These are phyloP conservation scores for Pseudocercospora cruenta DNA, from an alignment of 2,329 filamentous ascomycete genomes.

Conservation along the genomic window DNA sequence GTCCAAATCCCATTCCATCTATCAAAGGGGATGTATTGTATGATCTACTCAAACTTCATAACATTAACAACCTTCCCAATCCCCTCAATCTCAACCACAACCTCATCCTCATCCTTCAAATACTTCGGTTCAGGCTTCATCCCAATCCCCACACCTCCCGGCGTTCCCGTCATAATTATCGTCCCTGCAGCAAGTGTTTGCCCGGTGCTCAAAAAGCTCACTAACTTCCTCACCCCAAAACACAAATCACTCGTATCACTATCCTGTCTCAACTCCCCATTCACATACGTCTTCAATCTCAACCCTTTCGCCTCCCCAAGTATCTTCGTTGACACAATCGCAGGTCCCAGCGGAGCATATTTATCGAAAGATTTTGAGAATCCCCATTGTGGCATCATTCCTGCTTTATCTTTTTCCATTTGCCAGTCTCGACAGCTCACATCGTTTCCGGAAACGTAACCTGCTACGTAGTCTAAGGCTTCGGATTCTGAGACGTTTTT, in stretches of 20 bases:
- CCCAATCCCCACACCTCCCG: slow-evolving; percentile 42
- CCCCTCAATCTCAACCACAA: slow-evolving; percentile 39
- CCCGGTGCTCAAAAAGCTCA: slow-evolving; percentile 40
- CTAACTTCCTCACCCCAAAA: slow-evolving; percentile 47
- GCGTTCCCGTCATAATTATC: slow-evolving; percentile 57
- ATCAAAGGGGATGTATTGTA: too few species aligned
- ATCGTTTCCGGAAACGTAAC: slow-evolving; percentile 77
- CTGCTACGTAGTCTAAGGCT: slow-evolving; percentile 73
- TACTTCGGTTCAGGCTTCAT: slow-evolving; percentile 37
- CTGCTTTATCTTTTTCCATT: slow-evolving; percentile 44
- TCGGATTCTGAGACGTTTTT: slow-evolving; percentile 64
- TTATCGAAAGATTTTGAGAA: slow-evolving; percentile 65
- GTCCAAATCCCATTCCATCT: not conserved
- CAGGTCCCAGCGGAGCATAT: slow-evolving; percentile 58
- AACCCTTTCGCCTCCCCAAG: slow-evolving; percentile 51
- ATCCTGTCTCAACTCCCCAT: slow-evolving; percentile 54
- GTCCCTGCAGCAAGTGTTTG: slow-evolving; percentile 53
- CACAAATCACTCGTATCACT: slow-evolving; percentile 48
- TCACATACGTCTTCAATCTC: slow-evolving; percentile 52
- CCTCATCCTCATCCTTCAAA: slow-evolving; percentile 41
- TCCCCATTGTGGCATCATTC: slow-evolving; percentile 60
- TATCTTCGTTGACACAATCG: slow-evolving; percentile 49
- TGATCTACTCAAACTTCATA: slow-evolving; percentile 38
- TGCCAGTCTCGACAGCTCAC: slow-evolving; percentile 75
- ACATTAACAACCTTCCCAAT: slow-evolving; percentile 39